Base-by-base conservation (phyloP, 2,329 filamentous ascomycete species). In the Colletotrichum orbiculare region DNA sequence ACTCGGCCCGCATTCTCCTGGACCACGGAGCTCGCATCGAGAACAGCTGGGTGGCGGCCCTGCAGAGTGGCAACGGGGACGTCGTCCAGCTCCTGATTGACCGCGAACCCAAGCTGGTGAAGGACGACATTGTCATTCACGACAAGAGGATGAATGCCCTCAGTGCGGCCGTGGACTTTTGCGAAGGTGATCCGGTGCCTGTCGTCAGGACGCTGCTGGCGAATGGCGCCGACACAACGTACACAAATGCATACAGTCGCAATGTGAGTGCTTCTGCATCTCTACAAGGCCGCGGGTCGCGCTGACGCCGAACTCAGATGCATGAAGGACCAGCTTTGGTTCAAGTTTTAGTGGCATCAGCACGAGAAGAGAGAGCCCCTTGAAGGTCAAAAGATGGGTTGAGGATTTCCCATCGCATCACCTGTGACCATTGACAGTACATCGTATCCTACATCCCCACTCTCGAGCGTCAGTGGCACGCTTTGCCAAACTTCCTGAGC, bases 401-500 rank as follows among this genome's bases (percentile, higher is more conserved):
- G 25, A 25, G 3, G 4, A 1, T 4, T 5, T 4, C 25, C 25
- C 4, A 25, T 25, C 25, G 25, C 25, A 25, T 5, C 25, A 25
- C 25, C 25, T 25, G 25, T 25, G 25, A 25, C 25, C 25, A 25
- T 4, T 25, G 25, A 25, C 5, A 25, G 25, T 42, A 42, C 10
- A 12, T 8, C 42, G 2, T 45, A 45, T 45, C 9, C 42, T 45
- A 45, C 42, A 45, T 13, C 38, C 1, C 13, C 3, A 41, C 9
- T 41, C 13, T 41, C 15, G 43, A 4, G n/a, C 43, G 34, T 57
- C 35, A 62, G 12, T 84, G 82, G 52, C 82, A 84, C 1, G 78
- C 74, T 66, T 80, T 84, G 12, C 83, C 83, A 68, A 79, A 84
- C 65, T 77, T 84, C 45, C 78, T 73, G 37, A 87, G 70, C 5